Percentiles rank a stretch among this genome's conserved stretches.
These are phyloP conservation scores for Paralagenidium karlingii DNA, from an alignment of 352 stramenopile species.

Conservation along the genomic window DNA sequence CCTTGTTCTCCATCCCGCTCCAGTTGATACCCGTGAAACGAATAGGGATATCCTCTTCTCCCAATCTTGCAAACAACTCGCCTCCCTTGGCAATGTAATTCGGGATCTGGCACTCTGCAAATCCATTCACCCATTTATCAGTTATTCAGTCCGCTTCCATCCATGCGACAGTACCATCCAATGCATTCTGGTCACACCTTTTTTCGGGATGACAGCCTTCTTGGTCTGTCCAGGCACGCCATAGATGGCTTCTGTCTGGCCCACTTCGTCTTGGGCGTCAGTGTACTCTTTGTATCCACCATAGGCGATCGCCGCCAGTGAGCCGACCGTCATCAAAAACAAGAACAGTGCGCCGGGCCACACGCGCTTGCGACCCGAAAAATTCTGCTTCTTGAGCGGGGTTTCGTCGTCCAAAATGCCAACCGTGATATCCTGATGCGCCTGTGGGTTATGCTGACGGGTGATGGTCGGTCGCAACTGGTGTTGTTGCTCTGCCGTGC, in stretches of 20 bases:
- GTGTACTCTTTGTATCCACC: conserved; percentile 50
- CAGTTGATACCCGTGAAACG: conserved; percentile 81
- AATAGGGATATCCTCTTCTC: conserved; percentile 38
- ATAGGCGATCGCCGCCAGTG: conserved; percentile 41
- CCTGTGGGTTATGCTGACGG: neutral
- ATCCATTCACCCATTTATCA: too few relatives aligned
- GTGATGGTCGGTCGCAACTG: conserved; percentile 27
- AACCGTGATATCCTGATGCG: conserved; percentile 63
- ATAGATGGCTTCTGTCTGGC: conserved; percentile 35
- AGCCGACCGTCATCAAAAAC: conserved; percentile 28
- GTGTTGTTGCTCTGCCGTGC: conserved; percentile 7
- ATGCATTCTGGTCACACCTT: neutral
- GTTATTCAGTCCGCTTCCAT: too few relatives aligned
- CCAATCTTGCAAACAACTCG: conserved; percentile 54
- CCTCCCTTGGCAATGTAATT: conserved; percentile 47
- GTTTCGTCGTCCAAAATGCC: conserved; percentile 33
- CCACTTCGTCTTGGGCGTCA: conserved; percentile 46
- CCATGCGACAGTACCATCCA: neutral
- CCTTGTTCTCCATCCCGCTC: conserved; percentile 76
- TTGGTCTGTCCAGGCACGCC: conserved; percentile 10
- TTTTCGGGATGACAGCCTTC: conserved; percentile 24
- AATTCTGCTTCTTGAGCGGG: conserved; percentile 20
- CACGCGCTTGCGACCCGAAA: conserved; percentile 55
- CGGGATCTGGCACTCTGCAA: conserved; percentile 43
- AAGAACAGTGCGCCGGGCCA: conserved; percentile 71